Conservation (phyloP, 2,329 filamentous ascomycete genomes). For the Alternaria atra region DNA sequence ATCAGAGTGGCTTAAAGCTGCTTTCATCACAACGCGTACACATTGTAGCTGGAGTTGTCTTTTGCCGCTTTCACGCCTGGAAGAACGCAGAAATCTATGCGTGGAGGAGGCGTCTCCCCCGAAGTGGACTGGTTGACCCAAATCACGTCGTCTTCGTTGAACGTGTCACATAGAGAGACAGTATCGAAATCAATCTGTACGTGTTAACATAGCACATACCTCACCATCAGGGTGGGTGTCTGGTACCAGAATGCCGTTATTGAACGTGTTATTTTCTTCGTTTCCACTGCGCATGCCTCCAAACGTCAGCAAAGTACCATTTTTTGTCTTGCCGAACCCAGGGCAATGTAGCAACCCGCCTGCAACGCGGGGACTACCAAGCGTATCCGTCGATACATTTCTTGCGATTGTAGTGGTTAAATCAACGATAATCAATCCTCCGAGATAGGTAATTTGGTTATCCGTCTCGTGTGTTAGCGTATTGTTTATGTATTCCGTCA, state of each 20-base stretch:
- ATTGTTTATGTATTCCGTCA: slow-evolving; percentile 1
- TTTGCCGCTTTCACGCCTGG: slow-evolving; percentile 51
- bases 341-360: background rate
- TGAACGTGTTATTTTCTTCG: slow-evolving; percentile 16
- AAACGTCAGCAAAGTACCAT: background rate
- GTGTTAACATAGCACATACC: background rate
- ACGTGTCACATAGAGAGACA: slow-evolving; percentile 53
- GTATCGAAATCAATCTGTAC: slow-evolving; percentile 21
- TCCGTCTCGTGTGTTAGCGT: background rate
- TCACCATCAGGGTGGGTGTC: no score
- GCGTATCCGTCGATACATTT: background rate
- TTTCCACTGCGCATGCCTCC: background rate
- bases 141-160: slow-evolving; percentile 41
- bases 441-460: background rate
- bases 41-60: slow-evolving; percentile 59
- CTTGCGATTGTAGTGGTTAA: background rate
- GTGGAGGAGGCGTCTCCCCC: slow-evolving; percentile 52
- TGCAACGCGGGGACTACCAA: background rate
- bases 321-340: background rate
- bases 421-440: background rate
- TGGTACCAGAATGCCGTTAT: background rate
- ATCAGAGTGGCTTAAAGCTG: background rate
- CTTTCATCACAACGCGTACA: slow-evolving; percentile 26
- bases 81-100: slow-evolving; percentile 56
- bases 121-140: slow-evolving; percentile 57